Evolutionary conservation across 2,329 filamentous ascomycete genomes (phyloP).

Genomic region (Trichoderma sp.): DNA sequence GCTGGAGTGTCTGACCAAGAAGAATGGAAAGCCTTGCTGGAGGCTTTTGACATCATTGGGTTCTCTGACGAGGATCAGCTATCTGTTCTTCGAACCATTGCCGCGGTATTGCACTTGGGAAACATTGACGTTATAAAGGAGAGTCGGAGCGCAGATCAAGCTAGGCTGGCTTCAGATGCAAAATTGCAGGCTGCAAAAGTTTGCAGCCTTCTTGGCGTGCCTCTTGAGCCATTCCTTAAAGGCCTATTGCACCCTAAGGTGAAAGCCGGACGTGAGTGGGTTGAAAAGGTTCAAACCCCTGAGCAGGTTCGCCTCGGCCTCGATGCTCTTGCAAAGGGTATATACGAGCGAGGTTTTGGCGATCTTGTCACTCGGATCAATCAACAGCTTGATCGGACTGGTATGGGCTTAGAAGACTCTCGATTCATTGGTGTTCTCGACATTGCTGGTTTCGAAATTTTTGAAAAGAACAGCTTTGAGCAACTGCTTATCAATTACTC

Average conservation of each 20-base stretch:
- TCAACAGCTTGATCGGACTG: conserved; percentile 82
- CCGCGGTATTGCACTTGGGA: conserved; percentile 89
- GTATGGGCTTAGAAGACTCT: conserved; percentile 82
- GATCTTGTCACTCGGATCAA: conserved; percentile 93
- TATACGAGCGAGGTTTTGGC: conserved; percentile 95
- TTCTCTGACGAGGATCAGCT: conserved; percentile 84
- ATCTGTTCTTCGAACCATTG: conserved; percentile 83
- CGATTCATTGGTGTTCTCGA: conserved; percentile 97
- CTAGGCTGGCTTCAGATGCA: conserved; percentile 75
- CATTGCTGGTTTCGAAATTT: conserved; percentile 99
- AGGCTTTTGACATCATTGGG: conserved; percentile 93
- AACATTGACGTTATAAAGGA: conserved; percentile 91
- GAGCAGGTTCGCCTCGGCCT: conserved; percentile 91
- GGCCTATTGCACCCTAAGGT: conserved; percentile 90
- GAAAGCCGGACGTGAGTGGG: conserved; percentile 96
- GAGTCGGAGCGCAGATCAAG: conserved; percentile 88
- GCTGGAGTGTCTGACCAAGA: conserved; percentile 85
- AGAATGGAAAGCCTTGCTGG: conserved; percentile 87
- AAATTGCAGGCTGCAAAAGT: conserved; percentile 76
- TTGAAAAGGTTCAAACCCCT: conserved; percentile 96
- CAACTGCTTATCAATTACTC: conserved; percentile 99
- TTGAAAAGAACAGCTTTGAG: conserved; percentile 97
- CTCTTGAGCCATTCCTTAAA: conserved; percentile 81
- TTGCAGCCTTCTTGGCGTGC: conserved; percentile 82
- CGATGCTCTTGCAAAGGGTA: conserved; percentile 92